Evolutionary conservation across 108 stramenopile genomes (phyloP), one percentile per base, ranked within the genome.

Genomic region (Mayamaea pseudoterrestris): DNA sequence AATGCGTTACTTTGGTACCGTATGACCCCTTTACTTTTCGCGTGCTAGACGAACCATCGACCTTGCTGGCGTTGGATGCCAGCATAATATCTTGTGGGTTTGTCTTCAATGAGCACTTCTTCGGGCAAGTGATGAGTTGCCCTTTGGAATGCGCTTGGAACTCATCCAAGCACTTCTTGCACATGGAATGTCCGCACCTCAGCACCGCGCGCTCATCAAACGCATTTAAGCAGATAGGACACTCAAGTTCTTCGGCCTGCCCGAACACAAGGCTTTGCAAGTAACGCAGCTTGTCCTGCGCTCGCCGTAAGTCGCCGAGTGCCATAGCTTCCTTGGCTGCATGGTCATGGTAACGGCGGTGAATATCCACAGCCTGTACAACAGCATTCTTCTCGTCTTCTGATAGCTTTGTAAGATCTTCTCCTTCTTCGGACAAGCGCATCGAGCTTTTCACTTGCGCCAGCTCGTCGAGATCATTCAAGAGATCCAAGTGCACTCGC

Each of bases 141-240:
- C n/a, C n/a, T n/a, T n/a, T n/a, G 31, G 44, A 46, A 59, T 56
- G 53, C 20, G 53, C 44, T 25, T 55, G 53, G 11, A 81, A 40
- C 23, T 49, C 27, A 18, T 81, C 75, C 9, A 74, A 32, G 42
- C 74, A 76, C 12, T 63, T 54, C 46, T 40, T 30, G 14, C 61
- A 53, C 51, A 81, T 83, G 3, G 49, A 70, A 59, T 89, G 87
- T 5, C 87, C 87, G 29, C 87, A 89, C 14, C 41, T 39, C 7
- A 89, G 46, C 13, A 84, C 80, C 0, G 72, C 72, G 28, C 68
- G 62, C 27, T 89, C 80, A 18, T 65, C 58, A n/a, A n/a, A n/a
- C n/a, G n/a, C n/a, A 6, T 53, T 25, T 8, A 83, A 55, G 20
- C 54, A 8, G 49, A 7, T 17, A 13, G 7, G 9, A 27, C 44